Percentiles rank a stretch among this genome's conserved stretches.
phyloP scores from a whole-genome alignment of 106 monocot species.

The Phalaenopsis equestris region DNA sequence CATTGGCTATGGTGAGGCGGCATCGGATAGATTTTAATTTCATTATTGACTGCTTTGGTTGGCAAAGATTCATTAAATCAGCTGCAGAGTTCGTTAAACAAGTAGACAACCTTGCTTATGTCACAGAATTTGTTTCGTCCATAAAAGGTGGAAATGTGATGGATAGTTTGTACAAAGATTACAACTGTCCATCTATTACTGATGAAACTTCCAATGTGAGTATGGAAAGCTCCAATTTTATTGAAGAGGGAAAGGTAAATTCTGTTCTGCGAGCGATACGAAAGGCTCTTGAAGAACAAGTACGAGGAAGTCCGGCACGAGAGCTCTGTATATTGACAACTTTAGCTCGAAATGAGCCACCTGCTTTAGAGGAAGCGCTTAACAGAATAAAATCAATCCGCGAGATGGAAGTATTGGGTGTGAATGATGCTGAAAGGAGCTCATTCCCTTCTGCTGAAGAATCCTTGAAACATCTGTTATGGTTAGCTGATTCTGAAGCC shows the following conservation, averaged over 20 bases:
- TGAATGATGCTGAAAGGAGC: conserved; percentile 33
- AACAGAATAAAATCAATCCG: conserved; percentile 77
- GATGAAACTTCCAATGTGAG: conserved; percentile 10
- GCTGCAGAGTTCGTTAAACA: conserved; percentile 70
- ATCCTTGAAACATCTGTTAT: conserved; percentile 86
- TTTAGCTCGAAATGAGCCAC: conserved; percentile 85
- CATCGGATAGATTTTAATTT: conserved; percentile 98
- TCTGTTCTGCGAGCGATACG: conserved; percentile 58
- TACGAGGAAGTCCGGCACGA: conserved; percentile 58
- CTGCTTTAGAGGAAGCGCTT: conserved; percentile 86
- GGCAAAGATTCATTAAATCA: conserved; percentile 57
- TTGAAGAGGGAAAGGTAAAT: conserved; percentile 39
- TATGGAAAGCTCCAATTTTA: conserved; percentile 7
- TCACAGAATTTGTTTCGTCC: conserved; percentile 89
- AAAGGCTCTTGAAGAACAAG: conserved; percentile 51
- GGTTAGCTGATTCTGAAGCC: conserved; percentile 78
- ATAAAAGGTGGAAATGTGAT: conserved; percentile 79
- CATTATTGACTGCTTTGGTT: conserved; percentile 83
- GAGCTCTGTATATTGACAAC: conserved; percentile 97
- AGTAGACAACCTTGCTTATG: conserved; percentile 71
- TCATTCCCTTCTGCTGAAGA: conserved; percentile 80
- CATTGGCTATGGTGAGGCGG: conserved; percentile 82
- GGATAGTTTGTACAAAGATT: conserved; percentile 53
- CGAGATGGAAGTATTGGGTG: conserved; percentile 57
- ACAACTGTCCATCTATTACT: conserved; percentile 23